These are phyloP conservation scores for Fusarium sp. DNA, from an alignment of 2,329 filamentous ascomycete genomes.

Conservation along the genomic window DNA sequence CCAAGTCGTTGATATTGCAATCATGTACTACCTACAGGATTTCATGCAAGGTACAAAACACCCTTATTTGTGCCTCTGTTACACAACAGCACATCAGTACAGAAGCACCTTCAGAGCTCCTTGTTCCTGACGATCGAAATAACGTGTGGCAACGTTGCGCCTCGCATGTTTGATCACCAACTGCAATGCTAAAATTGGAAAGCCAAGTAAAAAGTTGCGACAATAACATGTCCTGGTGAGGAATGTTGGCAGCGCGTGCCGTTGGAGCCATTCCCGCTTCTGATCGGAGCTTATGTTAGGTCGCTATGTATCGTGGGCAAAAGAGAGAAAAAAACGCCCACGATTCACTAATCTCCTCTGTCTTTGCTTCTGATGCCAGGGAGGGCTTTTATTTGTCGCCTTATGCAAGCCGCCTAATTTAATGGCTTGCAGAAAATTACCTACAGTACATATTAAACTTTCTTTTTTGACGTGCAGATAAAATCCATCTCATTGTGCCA, in stretches of 20 bases:
- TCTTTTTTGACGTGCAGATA: not conserved
- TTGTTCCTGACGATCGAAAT: conserved; percentile 26
- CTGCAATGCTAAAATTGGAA: not conserved
- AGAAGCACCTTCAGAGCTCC: not conserved
- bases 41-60: conserved; percentile 2
- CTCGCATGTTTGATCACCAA: not conserved
- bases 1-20: conserved; percentile 2
- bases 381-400: conserved; percentile 7
- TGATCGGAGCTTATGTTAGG: not conserved
- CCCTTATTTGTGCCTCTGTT: not conserved
- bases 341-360: conserved; percentile 11
- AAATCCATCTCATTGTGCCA: not conserved
- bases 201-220: not conserved
- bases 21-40: not conserved
- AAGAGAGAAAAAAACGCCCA: not conserved
- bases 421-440: conserved; percentile 17
- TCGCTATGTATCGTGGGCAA: not conserved
- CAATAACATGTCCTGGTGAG: not conserved
- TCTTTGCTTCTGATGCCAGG: conserved; percentile 10
- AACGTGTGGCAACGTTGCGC: not conserved
- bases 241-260: conserved; percentile 15
- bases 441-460: not conserved
- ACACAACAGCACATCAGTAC: not conserved
- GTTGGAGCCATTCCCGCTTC: conserved; percentile 17
- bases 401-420: conserved; percentile 7